Conservation (phyloP, 345 rosid genomes). For the Corymbia maculata region DNA sequence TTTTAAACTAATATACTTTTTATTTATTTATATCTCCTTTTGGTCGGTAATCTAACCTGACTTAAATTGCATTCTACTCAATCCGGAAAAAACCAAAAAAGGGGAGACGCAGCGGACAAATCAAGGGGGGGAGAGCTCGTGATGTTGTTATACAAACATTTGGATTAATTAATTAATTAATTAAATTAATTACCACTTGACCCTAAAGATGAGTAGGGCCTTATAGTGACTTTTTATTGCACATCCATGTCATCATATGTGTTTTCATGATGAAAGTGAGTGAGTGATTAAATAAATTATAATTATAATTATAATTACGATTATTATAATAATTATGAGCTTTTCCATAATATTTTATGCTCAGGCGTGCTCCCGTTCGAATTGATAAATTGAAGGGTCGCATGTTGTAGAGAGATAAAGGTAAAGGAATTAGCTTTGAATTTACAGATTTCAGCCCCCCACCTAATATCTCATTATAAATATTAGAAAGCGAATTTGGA, state of each 20-base stretch:
- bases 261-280: not conserved
- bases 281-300: not conserved
- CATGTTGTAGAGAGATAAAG: not conserved
- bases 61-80: constrained; percentile 1
- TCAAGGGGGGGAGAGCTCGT: not conserved
- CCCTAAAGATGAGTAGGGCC: not conserved
- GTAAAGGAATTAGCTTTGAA: not conserved
- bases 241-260: not conserved
- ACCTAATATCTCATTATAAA: not conserved
- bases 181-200: not conserved
- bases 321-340: not conserved
- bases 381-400: not conserved
- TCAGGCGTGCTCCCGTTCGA: not conserved
- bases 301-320: not conserved
- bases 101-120: not conserved
- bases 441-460: not conserved
- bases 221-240: not conserved
- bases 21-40: not conserved
- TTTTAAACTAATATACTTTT: not conserved
- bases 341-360: not conserved
- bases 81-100: not conserved
- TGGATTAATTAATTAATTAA: not conserved
- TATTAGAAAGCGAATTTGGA: not conserved
- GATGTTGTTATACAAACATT: not conserved
- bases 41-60: not conserved